Evolutionary conservation across 495 filamentous ascomycete species (phyloP).

Genomic region (Pyrenula massariospora): DNA sequence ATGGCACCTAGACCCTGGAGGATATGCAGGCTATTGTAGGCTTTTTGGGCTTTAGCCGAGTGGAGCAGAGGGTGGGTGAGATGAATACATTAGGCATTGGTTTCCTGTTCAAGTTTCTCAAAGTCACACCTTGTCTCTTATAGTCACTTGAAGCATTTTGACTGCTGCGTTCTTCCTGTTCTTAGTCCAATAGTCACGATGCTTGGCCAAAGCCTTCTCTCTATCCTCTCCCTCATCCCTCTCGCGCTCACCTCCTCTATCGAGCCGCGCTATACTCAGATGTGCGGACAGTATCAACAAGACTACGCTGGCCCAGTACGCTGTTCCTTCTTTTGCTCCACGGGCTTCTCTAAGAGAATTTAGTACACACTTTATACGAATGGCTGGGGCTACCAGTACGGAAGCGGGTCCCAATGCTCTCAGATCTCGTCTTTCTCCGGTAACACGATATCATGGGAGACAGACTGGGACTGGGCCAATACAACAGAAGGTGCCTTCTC

Average conservation of each 20-base stretch:
- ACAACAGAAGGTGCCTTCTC: neutral
- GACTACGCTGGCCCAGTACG: neutral
- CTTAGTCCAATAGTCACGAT: too few relatives aligned
- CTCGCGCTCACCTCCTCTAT: neutral
- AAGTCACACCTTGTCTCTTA: too few relatives aligned
- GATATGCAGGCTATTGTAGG: too few relatives aligned
- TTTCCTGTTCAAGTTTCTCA: too few relatives aligned
- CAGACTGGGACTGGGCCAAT: conserved; percentile 41
- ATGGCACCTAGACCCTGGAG: too few relatives aligned
- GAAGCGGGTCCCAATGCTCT: conserved; percentile 46
- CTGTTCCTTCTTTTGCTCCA: neutral
- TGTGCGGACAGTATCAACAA: neutral
- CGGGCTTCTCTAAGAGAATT: neutral
- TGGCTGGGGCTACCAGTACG: conserved; percentile 33
- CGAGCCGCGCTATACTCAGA: neutral
- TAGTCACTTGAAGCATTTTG: too few relatives aligned
- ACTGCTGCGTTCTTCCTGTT: too few relatives aligned
- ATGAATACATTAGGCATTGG: too few relatives aligned
- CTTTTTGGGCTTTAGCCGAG: too few relatives aligned
- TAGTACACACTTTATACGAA: conserved; percentile 43
- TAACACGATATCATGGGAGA: conserved; percentile 40
- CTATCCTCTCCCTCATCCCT: neutral
- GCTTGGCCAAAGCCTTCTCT: neutral
- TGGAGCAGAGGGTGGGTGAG: too few relatives aligned
- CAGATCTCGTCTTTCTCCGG: conserved; percentile 33